Conservation (phyloP, 177 flowering plant genomes). For the Telopea speciosissima region DNA sequence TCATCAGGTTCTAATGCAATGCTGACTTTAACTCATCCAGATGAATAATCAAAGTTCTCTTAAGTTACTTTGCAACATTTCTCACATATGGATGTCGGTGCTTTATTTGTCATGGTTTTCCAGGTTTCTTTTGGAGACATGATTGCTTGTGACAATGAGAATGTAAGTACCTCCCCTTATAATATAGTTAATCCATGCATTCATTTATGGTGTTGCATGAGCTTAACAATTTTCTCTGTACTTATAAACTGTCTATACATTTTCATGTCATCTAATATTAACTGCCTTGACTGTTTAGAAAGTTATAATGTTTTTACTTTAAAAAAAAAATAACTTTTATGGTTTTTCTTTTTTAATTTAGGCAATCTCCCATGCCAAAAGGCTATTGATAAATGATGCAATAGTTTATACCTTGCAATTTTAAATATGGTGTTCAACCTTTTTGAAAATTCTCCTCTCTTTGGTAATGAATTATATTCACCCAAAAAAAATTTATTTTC, state of each 20-base stretch:
- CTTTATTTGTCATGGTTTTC: constrained; percentile 8
- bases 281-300: no score
- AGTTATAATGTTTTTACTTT: no score
- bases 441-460: neutral
- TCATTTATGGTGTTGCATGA: no score
- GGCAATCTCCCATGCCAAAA: no score
- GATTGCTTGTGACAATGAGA: constrained; percentile 98
- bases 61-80: neutral
- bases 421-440: neutral
- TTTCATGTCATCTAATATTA: no score
- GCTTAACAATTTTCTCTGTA: no score
- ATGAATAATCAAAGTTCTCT: neutral
- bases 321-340: no score
- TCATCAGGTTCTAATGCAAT: constrained; percentile 63
- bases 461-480: neutral
- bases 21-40: neutral
- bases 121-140: constrained; percentile 99
- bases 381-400: no score
- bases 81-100: neutral
- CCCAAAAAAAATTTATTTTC: neutral
- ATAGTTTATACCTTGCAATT: neutral
- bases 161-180: constrained; percentile 43
- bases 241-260: no score
- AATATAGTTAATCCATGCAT: neutral
- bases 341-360: no score